Evolutionary conservation across 108 stramenopile genomes (phyloP).

Genomic region (Discostella pseudostelligera): DNA sequence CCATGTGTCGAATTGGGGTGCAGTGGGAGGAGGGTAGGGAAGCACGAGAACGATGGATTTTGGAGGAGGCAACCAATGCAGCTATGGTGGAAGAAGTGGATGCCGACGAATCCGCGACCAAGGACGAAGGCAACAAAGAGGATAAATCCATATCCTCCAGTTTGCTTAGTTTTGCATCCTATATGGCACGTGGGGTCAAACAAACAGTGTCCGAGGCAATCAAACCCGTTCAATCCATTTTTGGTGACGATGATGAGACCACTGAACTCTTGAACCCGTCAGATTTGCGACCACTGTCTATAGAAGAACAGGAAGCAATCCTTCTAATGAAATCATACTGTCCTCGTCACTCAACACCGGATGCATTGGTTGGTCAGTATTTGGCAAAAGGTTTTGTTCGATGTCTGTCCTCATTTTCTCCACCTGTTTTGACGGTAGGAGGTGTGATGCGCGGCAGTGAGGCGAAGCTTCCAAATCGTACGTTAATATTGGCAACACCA

Average conservation of each 20-base stretch:
- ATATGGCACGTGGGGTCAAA: conserved; percentile 77
- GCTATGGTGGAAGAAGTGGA: conserved; percentile 3
- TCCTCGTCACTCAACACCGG: conserved; percentile 75
- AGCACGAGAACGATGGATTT: conserved; percentile 42
- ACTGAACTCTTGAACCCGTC: conserved; percentile 62
- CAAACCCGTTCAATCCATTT: conserved; percentile 32
- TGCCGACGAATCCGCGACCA: conserved; percentile 15
- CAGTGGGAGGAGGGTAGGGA: conserved; percentile 44
- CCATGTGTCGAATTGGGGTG: conserved; percentile 52
- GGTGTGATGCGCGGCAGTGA: conserved; percentile 63
- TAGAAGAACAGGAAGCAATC: conserved; percentile 70
- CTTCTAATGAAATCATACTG: conserved; percentile 74
- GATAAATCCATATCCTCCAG: conserved; percentile 37
- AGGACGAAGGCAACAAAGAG: conserved; percentile 8
- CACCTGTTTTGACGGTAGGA: conserved; percentile 67
- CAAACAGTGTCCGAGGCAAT: conserved; percentile 59
- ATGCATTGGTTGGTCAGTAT: conserved; percentile 63
- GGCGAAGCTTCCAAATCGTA: conserved; percentile 61
- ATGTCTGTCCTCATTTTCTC: conserved; percentile 51
- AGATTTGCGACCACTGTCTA: conserved; percentile 65
- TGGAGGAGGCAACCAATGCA: conserved; percentile 19
- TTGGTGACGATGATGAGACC: conserved; percentile 54
- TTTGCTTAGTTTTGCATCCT: conserved; percentile 70
- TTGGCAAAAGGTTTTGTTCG: conserved; percentile 72
- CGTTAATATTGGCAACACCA: conserved; percentile 44